Evolutionary conservation across 2,329 filamentous ascomycete species (phyloP), one percentile per base, ranked within the genome.

Genomic region (Sporothrix brasiliensis): DNA sequence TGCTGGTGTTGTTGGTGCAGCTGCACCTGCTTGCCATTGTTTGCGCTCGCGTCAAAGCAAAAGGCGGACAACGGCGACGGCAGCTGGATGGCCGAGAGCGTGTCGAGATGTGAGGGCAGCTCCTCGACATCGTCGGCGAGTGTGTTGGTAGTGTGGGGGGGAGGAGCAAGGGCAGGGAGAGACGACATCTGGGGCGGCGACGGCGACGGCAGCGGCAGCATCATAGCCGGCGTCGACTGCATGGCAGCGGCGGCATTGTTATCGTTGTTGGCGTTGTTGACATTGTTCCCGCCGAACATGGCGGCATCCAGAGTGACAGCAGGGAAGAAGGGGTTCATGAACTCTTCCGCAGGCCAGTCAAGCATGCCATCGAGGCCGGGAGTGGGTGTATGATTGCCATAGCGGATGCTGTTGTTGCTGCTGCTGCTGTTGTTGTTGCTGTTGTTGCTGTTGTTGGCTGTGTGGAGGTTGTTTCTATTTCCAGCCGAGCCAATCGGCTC

Each of bases 271-370:
- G 30, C 54, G 16, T n/a, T 58, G 54, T 39, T 34, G n/a, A 6
- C 50, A 19, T 14, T 39, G 30, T 7, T 14, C 13, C 53, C 58
- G 16, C 21, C 66, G 49, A 69, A 69, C 41, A 61, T 24, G 67
- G 39, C 39, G 4, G 39, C 16, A n/a, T 52, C 67, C 10, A 61
- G 24, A 7, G 44, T 41, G 67, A 56, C 66, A n/a, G 67, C 27
- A 10, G 67, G 52, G 21, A 68, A 56, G 39, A 68, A 68, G 21
- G 66, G 66, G 13, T 68, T 58, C 66, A 68, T 56, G 39, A 68
- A 68, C 52, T 56, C 50, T 41, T 58, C 52, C 1, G 24, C 30
- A 14, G 50, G 27, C 67, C 67, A 69, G 30, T 52, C 67, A 5
- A 69, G 67, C 6, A 61, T 61, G 44, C 67, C 67, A 1, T 69